Percentiles rank a stretch among this genome's conserved stretches.
Conservation (phyloP, 768 basidiomycete genomes). For the Agaricus subrufescens region DNA sequence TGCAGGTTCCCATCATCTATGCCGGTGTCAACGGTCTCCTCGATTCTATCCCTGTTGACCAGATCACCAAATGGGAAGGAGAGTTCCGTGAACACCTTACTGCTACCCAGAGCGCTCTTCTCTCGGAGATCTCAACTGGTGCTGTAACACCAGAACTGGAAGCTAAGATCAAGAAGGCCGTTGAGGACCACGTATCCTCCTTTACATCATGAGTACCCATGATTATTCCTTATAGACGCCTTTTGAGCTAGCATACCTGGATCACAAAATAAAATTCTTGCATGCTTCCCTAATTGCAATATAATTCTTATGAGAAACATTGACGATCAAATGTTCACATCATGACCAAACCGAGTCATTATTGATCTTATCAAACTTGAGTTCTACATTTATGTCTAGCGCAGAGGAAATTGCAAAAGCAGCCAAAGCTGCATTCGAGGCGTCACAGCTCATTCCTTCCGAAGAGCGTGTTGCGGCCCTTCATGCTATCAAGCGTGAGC, state of each 20-base stretch:
- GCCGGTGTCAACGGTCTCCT: slow-evolving; percentile 99
- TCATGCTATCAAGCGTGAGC: slow-evolving; percentile 58
- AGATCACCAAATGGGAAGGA: slow-evolving; percentile 90
- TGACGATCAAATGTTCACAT: background rate
- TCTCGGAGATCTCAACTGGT: slow-evolving; percentile 82
- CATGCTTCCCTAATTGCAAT: slow-evolving; percentile 12
- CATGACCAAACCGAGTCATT: slow-evolving; percentile 3
- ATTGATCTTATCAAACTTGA: background rate
- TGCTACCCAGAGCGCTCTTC: slow-evolving; percentile 66
- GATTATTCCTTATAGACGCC: slow-evolving; percentile 23
- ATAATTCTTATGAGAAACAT: slow-evolving; percentile 2
- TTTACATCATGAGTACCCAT: slow-evolving; percentile 53
- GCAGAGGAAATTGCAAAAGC: slow-evolving; percentile 61
- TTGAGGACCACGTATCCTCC: slow-evolving; percentile 82
- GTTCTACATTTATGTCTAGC: slow-evolving; percentile 14
- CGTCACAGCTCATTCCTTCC: slow-evolving; percentile 74
- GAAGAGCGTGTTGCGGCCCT: slow-evolving; percentile 70
- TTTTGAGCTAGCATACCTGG: slow-evolving; percentile 16
- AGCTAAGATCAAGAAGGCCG: slow-evolving; percentile 91
- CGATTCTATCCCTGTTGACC: slow-evolving; percentile 90
- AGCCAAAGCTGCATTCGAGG: slow-evolving; percentile 82
- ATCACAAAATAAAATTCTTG: slow-evolving; percentile 27
- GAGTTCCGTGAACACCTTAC: slow-evolving; percentile 89
- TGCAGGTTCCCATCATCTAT: slow-evolving; percentile 98
- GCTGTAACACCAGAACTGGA: slow-evolving; percentile 87